Base-by-base conservation (phyloP, 2,329 filamentous ascomycete species). In the Alternaria sp. region DNA sequence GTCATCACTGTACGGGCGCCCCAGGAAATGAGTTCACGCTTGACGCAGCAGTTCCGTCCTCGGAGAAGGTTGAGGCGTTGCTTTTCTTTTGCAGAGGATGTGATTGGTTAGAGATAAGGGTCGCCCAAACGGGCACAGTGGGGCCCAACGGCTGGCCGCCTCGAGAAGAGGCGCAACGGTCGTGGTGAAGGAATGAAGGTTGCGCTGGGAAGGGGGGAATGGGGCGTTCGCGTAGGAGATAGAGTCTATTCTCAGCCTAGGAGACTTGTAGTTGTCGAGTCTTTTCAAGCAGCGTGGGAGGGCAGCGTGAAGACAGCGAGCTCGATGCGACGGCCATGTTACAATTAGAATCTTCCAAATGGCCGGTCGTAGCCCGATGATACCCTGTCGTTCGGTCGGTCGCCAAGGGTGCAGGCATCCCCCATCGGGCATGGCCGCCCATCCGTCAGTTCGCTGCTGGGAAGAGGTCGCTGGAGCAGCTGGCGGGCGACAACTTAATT, bases 101-200 rank as follows among this genome's bases (percentile, higher is more conserved):
- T 60, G 57, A 75, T 75, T 76, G 75, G 75, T 50, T 60, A 69
- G 65, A 71, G 74, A 76, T 75, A 77, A 74, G 62, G 59, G 28
- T 12, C 33, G 51, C 64, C 58, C 50, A 66, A 58, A 64, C 26
- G 46, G 56, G 60, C 30, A 53, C 30, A 28, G 65, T 66, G 65
- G 63, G 55, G 41, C 60, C 33, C 63, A 67, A 58, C 62, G 61
- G 54, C 47, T 56, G 53, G 61, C 60, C 58, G 63, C 51, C 47
- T 49, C 33, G 37, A 44, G 33, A 49, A 53, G 60, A 46, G 25
- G 43, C 21, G 41, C 23, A 51, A 25, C 26, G 15, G 60, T 49
- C 41, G 44, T 18, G 23, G 49, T 30, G 41, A 59, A 53, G 18
- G 30, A 43, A 30, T 23, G 46, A 15, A 33, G 6, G 45, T 37